phyloP scores from a whole-genome alignment of 1,284 basidiomycete species.

The Rugiboletus extremiorientalis region DNA sequence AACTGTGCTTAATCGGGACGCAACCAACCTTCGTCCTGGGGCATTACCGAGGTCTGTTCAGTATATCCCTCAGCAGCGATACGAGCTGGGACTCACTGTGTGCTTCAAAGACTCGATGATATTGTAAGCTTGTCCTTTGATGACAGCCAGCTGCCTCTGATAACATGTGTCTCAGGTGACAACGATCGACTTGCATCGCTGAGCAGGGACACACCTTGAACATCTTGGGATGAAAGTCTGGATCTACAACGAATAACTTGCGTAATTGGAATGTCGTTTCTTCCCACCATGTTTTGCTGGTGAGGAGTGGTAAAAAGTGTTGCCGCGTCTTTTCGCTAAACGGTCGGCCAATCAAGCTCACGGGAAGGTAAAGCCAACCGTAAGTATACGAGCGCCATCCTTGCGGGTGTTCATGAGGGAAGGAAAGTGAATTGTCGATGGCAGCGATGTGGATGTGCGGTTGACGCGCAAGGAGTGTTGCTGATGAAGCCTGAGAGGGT shows the following conservation, averaged over 20 bases:
- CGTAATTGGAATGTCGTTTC: conserved; percentile 79
- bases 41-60: conserved; percentile 1
- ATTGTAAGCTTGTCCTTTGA: conserved; percentile 92
- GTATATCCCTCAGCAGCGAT: not conserved
- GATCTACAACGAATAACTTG: conserved; percentile 77
- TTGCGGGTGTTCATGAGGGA: conserved; percentile 85
- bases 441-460: conserved; percentile 83
- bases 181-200: not conserved
- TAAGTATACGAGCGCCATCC: conserved; percentile 92
- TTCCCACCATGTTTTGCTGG: conserved; percentile 88
- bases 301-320: conserved; percentile 81
- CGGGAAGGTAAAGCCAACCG: conserved; percentile 89
- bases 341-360: conserved; percentile 80
- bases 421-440: conserved; percentile 92
- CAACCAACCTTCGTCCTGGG: conserved; percentile 34
- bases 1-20: conserved; percentile 37
- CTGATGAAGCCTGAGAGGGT: conserved; percentile 35
- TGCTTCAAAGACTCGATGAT: conserved; percentile 82
- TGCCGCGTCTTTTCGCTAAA: conserved; percentile 82
- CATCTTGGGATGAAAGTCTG: conserved; percentile 86
- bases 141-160: conserved; percentile 82
- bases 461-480: conserved; percentile 38
- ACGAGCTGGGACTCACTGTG: conserved; percentile 42
- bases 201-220: conserved; percentile 53
- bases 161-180: conserved; percentile 9